These are phyloP conservation scores for Oryza meridionalis DNA, from an alignment of 176 grass and related monocot genomes.

Conservation along the genomic window DNA sequence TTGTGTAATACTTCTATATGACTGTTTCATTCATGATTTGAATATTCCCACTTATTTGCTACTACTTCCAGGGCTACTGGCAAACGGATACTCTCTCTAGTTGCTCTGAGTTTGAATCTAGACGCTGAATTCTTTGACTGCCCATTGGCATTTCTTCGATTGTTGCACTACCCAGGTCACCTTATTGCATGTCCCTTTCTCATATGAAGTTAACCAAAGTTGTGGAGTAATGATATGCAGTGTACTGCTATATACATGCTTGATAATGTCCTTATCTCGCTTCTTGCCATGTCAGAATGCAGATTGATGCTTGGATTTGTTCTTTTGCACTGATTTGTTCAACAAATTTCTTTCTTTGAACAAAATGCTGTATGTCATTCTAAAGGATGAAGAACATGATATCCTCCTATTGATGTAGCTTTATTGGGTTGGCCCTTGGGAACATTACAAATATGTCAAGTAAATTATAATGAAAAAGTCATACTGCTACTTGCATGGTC, in stretches of 20 bases:
- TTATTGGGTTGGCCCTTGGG: background rate
- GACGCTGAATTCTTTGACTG: conserved; percentile 69
- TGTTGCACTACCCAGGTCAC: conserved; percentile 82
- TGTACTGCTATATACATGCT: background rate
- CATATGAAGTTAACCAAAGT: background rate
- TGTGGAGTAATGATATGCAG: background rate
- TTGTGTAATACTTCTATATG: background rate
- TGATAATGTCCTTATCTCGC: background rate
- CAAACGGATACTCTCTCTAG: conserved; percentile 65
- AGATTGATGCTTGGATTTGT: background rate
- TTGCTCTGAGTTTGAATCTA: conserved; percentile 72
- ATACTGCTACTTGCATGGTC: background rate
- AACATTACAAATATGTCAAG: background rate
- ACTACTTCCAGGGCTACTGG: conserved; percentile 48
- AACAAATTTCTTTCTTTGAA: background rate
- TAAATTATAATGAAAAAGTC: too few species aligned
- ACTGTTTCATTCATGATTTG: background rate
- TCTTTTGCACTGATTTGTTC: background rate
- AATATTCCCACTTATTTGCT: conserved; percentile 15
- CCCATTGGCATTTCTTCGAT: conserved; percentile 52
- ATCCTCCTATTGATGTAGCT: background rate
- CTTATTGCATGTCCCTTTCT: conserved; percentile 12
- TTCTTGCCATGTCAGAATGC: background rate
- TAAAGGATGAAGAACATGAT: background rate
- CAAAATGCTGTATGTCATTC: background rate